A percentile compares a stretch with the other conserved stretches of the same genome.
phyloP scores from a whole-genome alignment of 179 eudicot species.

The Spinacia oleracea region DNA sequence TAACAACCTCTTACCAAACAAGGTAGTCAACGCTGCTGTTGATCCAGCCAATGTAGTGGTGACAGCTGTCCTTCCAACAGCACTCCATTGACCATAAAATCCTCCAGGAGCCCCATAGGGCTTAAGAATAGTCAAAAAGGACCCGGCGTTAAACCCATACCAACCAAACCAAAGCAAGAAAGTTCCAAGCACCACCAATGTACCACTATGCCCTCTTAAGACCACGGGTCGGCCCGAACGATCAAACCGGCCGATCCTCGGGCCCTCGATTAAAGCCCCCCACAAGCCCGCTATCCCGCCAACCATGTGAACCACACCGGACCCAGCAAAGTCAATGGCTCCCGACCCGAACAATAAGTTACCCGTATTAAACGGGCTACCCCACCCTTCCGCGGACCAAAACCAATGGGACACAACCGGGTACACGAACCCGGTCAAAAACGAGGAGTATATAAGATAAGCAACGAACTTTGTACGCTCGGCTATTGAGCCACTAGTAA shows the following conservation, averaged over 20 bases:
- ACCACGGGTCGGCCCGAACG: constrained; percentile 29
- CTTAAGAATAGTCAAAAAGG: constrained; percentile 33
- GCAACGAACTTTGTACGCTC: constrained; percentile 46
- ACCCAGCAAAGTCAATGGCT: constrained; percentile 43
- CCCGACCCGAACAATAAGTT: constrained; percentile 37
- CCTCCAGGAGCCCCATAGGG: constrained; percentile 27
- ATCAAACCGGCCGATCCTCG: constrained; percentile 41
- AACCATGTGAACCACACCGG: constrained; percentile 46
- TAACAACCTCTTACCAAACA: constrained; percentile 34
- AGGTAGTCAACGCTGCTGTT: constrained; percentile 38
- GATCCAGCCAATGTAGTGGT: constrained; percentile 45
- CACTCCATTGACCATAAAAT: constrained; percentile 46
- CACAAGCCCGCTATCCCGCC: constrained; percentile 42
- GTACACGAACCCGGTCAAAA: constrained; percentile 43
- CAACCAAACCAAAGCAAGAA: constrained; percentile 48
- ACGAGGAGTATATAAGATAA: constrained; percentile 36
- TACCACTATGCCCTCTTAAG: constrained; percentile 37
- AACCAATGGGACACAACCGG: constrained; percentile 45
- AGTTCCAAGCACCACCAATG: constrained; percentile 38
- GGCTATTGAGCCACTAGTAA: constrained; percentile 42
- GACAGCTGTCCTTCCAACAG: constrained; percentile 41
- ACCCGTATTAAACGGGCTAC: constrained; percentile 22
- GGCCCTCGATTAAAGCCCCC: constrained; percentile 42
- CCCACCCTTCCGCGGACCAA: constrained; percentile 48
- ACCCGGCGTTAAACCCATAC: constrained; percentile 48